phyloP scores from a whole-genome alignment of 192 early-diverging fungal species.

The Linnemannia zychae region DNA sequence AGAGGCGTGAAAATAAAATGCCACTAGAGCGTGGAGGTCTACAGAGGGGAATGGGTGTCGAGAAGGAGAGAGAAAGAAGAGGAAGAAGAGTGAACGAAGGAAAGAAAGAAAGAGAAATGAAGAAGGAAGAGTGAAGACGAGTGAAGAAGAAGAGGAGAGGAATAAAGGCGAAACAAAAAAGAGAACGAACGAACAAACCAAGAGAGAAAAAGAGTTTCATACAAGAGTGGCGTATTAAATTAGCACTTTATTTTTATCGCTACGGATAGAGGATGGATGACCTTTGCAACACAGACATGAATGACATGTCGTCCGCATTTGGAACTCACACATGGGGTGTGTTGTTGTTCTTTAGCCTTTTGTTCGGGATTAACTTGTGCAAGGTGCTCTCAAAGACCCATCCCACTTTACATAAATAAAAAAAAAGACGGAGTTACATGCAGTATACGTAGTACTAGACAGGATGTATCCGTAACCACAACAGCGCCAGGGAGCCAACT shows the following conservation, averaged over 20 bases:
- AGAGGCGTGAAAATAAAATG: not conserved
- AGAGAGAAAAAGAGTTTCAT: constrained; percentile 7
- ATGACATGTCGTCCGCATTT: not conserved
- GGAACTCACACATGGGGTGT: not conserved
- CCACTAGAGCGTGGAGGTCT: too few relatives aligned
- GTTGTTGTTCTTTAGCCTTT: too few relatives aligned
- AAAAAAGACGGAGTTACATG: too few relatives aligned
- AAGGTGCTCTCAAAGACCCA: constrained; percentile 4
- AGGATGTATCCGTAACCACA: too few relatives aligned
- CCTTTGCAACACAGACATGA: not conserved
- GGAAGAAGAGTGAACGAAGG: constrained; percentile 1
- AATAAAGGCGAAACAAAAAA: too few relatives aligned
- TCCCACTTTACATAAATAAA: too few relatives aligned
- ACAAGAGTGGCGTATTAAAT: not conserved
- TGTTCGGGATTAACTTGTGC: too few relatives aligned
- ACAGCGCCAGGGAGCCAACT: too few relatives aligned
- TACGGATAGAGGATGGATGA: not conserved
- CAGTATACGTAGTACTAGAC: too few relatives aligned
- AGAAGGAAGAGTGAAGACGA: constrained; percentile 13
- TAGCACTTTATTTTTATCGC: not conserved
- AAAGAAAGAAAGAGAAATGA: constrained; percentile 20
- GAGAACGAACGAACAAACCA: too few relatives aligned
- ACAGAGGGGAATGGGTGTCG: not conserved
- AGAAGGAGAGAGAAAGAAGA: not conserved
- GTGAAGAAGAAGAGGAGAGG: not conserved